These are phyloP conservation scores for Apiospora saccharicola DNA, from an alignment of 2,329 filamentous ascomycete genomes.

Conservation along the genomic window DNA sequence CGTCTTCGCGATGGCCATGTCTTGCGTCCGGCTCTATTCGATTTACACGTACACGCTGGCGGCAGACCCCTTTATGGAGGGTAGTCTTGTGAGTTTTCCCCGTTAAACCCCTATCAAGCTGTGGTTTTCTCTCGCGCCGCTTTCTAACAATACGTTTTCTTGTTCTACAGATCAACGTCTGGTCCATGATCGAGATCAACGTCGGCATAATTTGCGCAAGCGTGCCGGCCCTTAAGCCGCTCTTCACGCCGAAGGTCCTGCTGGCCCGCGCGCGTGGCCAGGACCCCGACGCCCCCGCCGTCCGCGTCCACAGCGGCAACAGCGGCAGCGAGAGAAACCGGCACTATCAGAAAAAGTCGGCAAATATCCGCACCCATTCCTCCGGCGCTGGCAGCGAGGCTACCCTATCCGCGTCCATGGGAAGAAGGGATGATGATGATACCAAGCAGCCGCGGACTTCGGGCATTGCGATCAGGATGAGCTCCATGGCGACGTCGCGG, in stretches of 20 bases:
- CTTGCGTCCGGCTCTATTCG: constrained; percentile 49
- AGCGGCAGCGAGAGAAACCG: not conserved
- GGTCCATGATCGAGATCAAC: constrained; percentile 58
- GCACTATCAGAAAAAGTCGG: not conserved
- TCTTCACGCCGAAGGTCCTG: constrained; percentile 48
- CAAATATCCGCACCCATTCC: not conserved
- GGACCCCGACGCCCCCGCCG: not conserved
- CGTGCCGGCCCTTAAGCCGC: constrained; percentile 57
- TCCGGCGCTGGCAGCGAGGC: not conserved
- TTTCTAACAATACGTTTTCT: too few relatives aligned
- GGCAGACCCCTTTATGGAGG: constrained; percentile 45
- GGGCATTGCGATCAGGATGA: not conserved
- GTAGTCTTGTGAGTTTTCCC: constrained; percentile 35
- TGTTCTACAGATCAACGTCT: constrained; percentile 44
- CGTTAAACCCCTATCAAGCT: not conserved
- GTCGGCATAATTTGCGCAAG: constrained; percentile 58
- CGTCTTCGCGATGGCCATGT: constrained; percentile 50
- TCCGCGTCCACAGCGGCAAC: not conserved
- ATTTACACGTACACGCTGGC: constrained; percentile 48
- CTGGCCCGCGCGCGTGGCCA: constrained; percentile 23
- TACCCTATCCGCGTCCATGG: not conserved
- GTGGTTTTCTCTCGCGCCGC: not conserved
- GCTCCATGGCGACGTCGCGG: not conserved
- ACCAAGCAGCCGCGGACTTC: not conserved
- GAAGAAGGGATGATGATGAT: not conserved